Conservation (phyloP, 345 rosid species). For the Camelina laxa region DNA sequence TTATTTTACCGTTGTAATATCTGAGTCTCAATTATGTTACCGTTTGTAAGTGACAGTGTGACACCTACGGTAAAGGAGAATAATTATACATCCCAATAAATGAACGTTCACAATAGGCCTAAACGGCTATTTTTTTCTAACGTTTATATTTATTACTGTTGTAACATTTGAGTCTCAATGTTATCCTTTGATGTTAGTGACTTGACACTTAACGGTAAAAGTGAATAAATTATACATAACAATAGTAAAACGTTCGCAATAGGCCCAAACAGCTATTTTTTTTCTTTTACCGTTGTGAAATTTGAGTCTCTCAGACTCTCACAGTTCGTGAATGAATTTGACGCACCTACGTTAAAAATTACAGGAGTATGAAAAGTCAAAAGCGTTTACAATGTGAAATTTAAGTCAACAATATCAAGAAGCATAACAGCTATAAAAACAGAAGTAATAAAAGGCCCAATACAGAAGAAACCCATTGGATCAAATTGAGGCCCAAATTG, state of each 20-base stretch:
- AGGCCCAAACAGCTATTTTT: neutral
- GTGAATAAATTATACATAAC: too few relatives aligned
- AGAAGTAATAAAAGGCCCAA: neutral
- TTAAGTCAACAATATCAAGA: too few relatives aligned
- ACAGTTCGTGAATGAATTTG: neutral
- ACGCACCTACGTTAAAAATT: neutral
- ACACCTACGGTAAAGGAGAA: neutral
- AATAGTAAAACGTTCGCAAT: neutral
- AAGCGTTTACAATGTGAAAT: neutral
- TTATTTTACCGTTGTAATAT: too few relatives aligned
- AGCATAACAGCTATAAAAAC: neutral
- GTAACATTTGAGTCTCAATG: too few relatives aligned
- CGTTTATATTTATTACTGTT: neutral
- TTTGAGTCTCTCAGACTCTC: too few relatives aligned
- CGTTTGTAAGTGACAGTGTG: neutral
- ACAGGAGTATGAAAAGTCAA: neutral
- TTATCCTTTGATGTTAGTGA: neutral
- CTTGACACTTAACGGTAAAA: neutral
- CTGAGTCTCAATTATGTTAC: too few relatives aligned
- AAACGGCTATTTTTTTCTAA: neutral
- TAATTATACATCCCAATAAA: too few relatives aligned
- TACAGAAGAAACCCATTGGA: neutral
- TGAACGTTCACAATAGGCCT: too few relatives aligned
- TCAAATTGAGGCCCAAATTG: neutral
- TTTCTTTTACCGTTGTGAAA: neutral